Percentiles rank a stretch among this genome's conserved stretches.
These are phyloP conservation scores for Carnegiea gigantea DNA, from an alignment of 179 eudicot species.

Conservation along the genomic window DNA sequence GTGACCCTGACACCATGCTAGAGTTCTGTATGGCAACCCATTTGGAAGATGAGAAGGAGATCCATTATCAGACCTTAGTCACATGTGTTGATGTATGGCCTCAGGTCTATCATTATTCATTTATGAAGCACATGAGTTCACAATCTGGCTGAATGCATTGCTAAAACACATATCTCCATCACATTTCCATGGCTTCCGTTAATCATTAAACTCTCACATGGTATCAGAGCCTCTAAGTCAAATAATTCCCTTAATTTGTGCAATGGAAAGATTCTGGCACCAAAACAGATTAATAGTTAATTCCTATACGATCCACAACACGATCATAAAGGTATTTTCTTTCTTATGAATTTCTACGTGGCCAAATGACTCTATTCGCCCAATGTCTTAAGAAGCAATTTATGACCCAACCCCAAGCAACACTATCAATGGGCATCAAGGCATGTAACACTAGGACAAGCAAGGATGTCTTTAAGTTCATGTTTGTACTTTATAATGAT, in stretches of 20 bases:
- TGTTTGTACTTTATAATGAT: neutral
- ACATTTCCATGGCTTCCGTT: neutral
- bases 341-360: neutral
- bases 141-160: neutral
- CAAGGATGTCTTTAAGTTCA: neutral
- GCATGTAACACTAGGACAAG: neutral
- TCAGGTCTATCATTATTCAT: neutral
- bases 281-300: neutral
- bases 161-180: neutral
- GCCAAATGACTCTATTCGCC: neutral
- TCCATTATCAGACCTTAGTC: neutral
- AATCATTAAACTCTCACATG: neutral
- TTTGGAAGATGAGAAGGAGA: neutral
- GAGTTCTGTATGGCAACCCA: neutral
- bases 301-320: neutral
- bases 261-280: neutral
- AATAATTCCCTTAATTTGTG: neutral
- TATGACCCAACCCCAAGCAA: neutral
- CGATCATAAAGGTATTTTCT: neutral
- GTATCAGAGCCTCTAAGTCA: slow-evolving; percentile 15
- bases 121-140: neutral
- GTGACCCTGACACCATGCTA: slow-evolving; percentile 11
- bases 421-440: neutral
- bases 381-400: neutral
- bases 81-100: neutral